Base-by-base conservation (phyloP, 257 asterid genomes). In the Solanum clarkiae region DNA sequence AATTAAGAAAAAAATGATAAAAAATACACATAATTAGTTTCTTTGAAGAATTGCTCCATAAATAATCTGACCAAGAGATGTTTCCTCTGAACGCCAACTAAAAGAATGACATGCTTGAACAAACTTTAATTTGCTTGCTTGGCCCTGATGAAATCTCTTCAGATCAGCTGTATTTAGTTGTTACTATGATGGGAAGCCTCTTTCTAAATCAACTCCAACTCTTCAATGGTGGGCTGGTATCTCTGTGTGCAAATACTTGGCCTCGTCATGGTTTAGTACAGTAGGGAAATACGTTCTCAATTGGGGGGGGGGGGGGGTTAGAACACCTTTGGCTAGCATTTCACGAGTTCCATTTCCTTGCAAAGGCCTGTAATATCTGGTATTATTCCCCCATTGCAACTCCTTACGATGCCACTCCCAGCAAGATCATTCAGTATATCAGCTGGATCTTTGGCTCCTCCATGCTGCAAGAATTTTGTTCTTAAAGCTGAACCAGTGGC, bases 381-480 rank as follows among this genome's bases (percentile, higher is more conserved):
- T 86, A 93, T 82, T 55, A 96, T 86, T 56, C 98, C 98, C 57
- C 94, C 95, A 69, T 85, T 84, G 8, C 81, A 88, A 53, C 84
- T 87, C 85, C 89, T 89, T 82, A 86, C 45, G 4, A 86, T 91
- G 70, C 91, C 85, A 75, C 88, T 79, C 44, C 97, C 98, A 10
- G 86, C 97, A 3, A 96, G 97, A 87, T 96, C 97, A 20, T 88
- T 87, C 89, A 96, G 88, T 88, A 96, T 91, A 81, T 81, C 53
- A 74, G 90, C 92, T 20, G 99, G 94, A 83, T 95, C 98, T 90
- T 93, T 95, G 85, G 99, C 98, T 86, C 99, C 98, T 83, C 99
- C 99, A 49, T 92, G 96, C 86, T 89, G 95, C 90, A 96, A 89
- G 85, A 96, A 90, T 87, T 94, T 92, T 29, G 77, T 88, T 86